These are phyloP conservation scores for Rosa hybrid DNA, from an alignment of 331 rosid species.

Conservation along the genomic window DNA sequence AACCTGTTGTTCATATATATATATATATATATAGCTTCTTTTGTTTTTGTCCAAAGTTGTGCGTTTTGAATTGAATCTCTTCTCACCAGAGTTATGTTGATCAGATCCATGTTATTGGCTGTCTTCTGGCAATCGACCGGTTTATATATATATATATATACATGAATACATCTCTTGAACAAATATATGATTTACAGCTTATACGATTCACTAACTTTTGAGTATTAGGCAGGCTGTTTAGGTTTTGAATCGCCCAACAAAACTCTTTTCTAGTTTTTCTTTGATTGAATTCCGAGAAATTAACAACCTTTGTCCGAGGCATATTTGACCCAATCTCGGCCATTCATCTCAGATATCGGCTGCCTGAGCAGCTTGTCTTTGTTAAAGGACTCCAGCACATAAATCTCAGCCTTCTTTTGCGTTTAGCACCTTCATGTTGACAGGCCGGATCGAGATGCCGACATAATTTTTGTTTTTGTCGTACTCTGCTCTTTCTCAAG, in stretches of 20 bases:
- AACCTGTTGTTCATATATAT: not conserved
- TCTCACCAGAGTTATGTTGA: not conserved
- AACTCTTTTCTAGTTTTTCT: not conserved
- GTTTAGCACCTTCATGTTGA: no score
- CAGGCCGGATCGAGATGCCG: no score
- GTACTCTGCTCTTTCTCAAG: no score
- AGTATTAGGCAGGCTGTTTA: not conserved
- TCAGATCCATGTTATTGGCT: not conserved
- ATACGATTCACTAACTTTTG: not conserved
- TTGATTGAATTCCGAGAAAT: no score
- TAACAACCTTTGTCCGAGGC: no score
- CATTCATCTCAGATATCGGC: not conserved
- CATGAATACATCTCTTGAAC: not conserved
- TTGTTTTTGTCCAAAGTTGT: not conserved
- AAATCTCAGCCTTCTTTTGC: no score
- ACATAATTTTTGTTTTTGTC: no score
- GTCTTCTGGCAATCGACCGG: no score
- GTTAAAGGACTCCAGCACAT: no score
- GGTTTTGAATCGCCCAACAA: not conserved
- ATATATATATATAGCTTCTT: not conserved
- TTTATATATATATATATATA: no score
- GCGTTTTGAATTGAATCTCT: not conserved
- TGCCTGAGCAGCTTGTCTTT: not conserved
- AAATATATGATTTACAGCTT: no score
- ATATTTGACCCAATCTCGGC: no score